Conservation (phyloP, 352 stramenopile genomes). For the Paralagenidium karlingii region DNA sequence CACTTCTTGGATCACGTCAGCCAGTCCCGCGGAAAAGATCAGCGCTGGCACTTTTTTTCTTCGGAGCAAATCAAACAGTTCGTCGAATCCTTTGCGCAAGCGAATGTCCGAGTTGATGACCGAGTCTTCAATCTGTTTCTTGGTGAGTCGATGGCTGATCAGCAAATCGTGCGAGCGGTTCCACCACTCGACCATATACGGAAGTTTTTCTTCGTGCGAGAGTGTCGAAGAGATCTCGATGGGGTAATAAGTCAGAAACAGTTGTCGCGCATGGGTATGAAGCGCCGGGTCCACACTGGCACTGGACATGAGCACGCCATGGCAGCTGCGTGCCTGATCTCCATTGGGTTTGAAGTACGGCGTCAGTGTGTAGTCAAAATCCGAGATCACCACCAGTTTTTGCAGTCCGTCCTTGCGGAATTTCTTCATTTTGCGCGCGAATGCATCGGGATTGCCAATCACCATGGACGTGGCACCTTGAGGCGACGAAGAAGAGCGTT, state of each 20-base stretch:
- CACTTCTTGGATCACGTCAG: constrained; percentile 72
- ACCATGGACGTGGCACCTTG: too few species aligned
- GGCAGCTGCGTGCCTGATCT: constrained; percentile 32
- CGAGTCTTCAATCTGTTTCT: constrained; percentile 19
- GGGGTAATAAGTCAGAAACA: constrained; percentile 67
- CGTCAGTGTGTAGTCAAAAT: constrained; percentile 78
- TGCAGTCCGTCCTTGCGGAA: constrained; percentile 48
- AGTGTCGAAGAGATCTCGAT: constrained; percentile 63
- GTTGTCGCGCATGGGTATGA: constrained; percentile 12
- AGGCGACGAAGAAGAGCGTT: too few species aligned
- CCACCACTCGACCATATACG: constrained; percentile 71
- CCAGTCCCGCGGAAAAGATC: constrained; percentile 59
- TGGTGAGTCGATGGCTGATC: constrained; percentile 38
- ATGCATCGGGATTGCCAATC: constrained; percentile 22
- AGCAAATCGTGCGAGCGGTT: constrained; percentile 31
- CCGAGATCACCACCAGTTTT: constrained; percentile 65
- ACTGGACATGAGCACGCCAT: constrained; percentile 38
- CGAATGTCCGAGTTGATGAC: constrained; percentile 23
- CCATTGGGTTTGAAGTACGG: constrained; percentile 42
- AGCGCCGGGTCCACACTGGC: constrained; percentile 23
- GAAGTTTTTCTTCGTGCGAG: constrained; percentile 56
- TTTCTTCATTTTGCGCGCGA: constrained; percentile 66
- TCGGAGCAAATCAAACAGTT: constrained; percentile 44
- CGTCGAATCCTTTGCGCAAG: constrained; percentile 43
- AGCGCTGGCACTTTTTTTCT: constrained; percentile 47